phyloP scores from a whole-genome alignment of 805 yeast genomes.

The Kuraishia capsulata region DNA sequence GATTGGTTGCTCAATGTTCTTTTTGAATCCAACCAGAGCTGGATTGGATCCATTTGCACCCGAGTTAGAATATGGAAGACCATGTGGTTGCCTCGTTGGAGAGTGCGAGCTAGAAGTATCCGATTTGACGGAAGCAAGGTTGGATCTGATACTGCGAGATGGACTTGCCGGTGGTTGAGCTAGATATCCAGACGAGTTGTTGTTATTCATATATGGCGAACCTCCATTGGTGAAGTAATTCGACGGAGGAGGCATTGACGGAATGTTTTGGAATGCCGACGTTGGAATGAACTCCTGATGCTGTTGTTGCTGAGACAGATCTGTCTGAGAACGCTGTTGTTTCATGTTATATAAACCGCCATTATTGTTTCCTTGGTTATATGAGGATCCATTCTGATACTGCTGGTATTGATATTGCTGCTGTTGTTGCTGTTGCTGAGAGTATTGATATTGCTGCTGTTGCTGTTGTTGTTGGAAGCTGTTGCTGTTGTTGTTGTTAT shows the following conservation, averaged over 20 bases:
- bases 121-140: conserved; percentile 20
- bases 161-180: conserved; percentile 25
- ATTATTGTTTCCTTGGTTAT: conserved; percentile 10
- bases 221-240: conserved; percentile 1
- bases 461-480: conserved; percentile 10
- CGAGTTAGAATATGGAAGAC: conserved; percentile 12
- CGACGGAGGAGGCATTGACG: conserved; percentile 14
- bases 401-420: conserved; percentile 23
- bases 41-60: conserved; percentile 8
- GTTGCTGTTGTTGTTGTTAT: conserved; percentile 8
- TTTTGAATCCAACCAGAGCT: not conserved
- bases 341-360: conserved; percentile 12
- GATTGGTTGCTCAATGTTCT: not conserved
- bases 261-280: conserved; percentile 13
- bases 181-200: conserved; percentile 2
- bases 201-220: conserved; percentile 5
- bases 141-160: conserved; percentile 21
- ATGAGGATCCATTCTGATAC: conserved; percentile 14
- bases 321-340: conserved; percentile 9
- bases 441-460: conserved; percentile 22
- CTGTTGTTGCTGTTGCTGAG: conserved; percentile 23
- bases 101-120: conserved; percentile 17
- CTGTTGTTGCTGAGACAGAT: conserved; percentile 4
- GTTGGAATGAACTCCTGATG: conserved; percentile 8
- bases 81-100: conserved; percentile 13